Conservation (phyloP, 176 grass and related monocot genomes). For the Cenchrus americanus region DNA sequence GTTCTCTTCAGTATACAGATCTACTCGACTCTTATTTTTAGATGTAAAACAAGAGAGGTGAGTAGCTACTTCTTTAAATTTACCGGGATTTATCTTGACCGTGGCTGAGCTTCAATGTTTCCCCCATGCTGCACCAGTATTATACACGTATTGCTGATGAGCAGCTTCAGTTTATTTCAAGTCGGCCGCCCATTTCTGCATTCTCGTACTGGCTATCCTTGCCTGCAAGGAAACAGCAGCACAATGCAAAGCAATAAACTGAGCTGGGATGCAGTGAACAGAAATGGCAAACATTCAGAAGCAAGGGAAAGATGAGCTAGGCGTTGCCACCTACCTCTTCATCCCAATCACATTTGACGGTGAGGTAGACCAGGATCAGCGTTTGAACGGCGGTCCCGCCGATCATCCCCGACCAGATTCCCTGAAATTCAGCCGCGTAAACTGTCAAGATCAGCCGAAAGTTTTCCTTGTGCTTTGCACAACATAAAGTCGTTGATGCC, state of each 20-base stretch:
- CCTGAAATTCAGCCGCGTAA: constrained; percentile 33
- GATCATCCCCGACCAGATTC: constrained; percentile 66
- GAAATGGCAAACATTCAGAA: not conserved
- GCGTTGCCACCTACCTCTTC: constrained; percentile 39
- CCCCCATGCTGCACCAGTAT: not conserved
- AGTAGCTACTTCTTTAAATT: not conserved
- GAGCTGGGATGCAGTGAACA: not conserved
- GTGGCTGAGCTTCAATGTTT: not conserved
- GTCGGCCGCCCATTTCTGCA: constrained; percentile 46
- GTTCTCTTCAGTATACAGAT: not conserved
- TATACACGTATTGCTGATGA: not conserved
- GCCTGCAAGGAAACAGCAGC: constrained; percentile 27
- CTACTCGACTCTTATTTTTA: not conserved
- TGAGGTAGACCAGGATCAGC: constrained; percentile 42
- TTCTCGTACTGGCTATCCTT: constrained; percentile 19
- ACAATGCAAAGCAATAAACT: not conserved
- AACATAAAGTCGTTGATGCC: not conserved
- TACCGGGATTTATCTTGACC: not conserved
- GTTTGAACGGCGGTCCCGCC: constrained; percentile 54
- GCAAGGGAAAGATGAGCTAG: not conserved
- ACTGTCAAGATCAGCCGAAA: no score
- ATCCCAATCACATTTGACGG: constrained; percentile 56
- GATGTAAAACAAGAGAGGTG: not conserved
- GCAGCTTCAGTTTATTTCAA: constrained; percentile 45
- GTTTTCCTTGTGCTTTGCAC: not conserved